Evolutionary conservation across 2,329 filamentous ascomycete species (phyloP).

Genomic region (Arthrobotrys pseudoclavata): DNA sequence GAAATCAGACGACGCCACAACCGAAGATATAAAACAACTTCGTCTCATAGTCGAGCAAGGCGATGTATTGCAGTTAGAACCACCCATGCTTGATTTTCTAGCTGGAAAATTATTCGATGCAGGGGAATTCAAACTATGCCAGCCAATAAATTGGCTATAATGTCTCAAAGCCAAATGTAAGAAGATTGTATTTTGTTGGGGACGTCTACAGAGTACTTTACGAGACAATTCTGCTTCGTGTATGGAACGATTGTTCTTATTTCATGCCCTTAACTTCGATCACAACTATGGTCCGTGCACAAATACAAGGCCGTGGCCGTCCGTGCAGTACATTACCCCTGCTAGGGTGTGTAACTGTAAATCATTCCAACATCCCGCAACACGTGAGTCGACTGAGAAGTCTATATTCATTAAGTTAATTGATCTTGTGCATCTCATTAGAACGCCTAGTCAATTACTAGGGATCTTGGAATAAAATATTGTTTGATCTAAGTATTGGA

Average conservation of each 20-base stretch:
- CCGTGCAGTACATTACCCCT: constrained; percentile 2
- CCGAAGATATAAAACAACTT: constrained; percentile 33
- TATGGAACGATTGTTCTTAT: background rate
- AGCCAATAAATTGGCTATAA: constrained; percentile 14
- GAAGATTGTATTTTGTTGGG: constrained; percentile 20
- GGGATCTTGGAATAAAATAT: too few relatives aligned
- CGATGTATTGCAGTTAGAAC: constrained; percentile 3
- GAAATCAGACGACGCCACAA: constrained; percentile 22
- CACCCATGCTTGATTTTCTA: constrained; percentile 12
- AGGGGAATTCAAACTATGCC: constrained; percentile 1
- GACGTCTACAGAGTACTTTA: constrained; percentile 24
- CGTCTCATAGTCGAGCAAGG: constrained; percentile 15
- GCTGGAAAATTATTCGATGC: constrained; percentile 14
- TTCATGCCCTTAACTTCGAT: background rate
- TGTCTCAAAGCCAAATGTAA: constrained; percentile 21
- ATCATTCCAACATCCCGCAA: constrained; percentile 24
- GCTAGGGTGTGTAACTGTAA: constrained; percentile 22
- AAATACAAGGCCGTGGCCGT: background rate
- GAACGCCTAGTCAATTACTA: too few relatives aligned
- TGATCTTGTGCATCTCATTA: background rate
- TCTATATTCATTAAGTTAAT: background rate
- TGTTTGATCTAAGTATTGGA: too few relatives aligned
- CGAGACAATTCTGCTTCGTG: constrained; percentile 10
- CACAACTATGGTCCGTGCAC: constrained; percentile 1
- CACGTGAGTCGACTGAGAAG: background rate